Evolutionary conservation across 2,329 filamentous ascomycete genomes (phyloP).

Genomic region (Stagonosporopsis vannaccii): DNA sequence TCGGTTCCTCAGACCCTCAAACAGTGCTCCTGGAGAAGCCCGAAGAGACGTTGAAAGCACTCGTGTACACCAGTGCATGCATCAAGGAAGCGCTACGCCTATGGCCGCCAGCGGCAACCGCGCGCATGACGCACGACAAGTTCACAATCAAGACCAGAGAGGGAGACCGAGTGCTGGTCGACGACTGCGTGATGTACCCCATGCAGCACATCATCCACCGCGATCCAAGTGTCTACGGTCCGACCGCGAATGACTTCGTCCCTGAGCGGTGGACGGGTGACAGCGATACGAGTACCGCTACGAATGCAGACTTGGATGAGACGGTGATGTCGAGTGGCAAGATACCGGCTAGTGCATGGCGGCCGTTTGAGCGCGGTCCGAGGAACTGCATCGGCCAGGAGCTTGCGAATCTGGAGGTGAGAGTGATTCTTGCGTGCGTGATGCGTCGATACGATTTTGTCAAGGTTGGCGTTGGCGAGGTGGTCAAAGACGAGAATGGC

Average conservation of each 20-base stretch:
- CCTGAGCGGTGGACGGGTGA: conserved; percentile 52
- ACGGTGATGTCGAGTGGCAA: conserved; percentile 15
- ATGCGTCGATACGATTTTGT: conserved; percentile 44
- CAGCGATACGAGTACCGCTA: conserved; percentile 28
- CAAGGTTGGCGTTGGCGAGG: conserved; percentile 45
- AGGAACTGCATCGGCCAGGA: conserved; percentile 67
- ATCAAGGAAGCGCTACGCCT: conserved; percentile 64
- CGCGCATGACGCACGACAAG: conserved; percentile 50
- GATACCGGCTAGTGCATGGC: conserved; percentile 57
- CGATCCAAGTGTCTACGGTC: conserved; percentile 43
- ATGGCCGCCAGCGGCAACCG: conserved; percentile 58
- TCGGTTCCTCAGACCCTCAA: conserved; percentile 55
- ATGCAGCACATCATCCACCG: conserved; percentile 52
- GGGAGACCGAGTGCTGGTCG: conserved; percentile 53
- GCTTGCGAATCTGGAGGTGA: conserved; percentile 61
- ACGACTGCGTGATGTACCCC: conserved; percentile 55
- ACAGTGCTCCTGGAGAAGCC: conserved; percentile 53
- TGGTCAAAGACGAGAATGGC: conserved; percentile 34
- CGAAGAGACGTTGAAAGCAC: conserved; percentile 56
- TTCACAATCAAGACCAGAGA: conserved; percentile 54
- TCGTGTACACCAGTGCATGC: conserved; percentile 62
- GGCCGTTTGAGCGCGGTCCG: conserved; percentile 63
- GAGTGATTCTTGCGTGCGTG: conserved; percentile 57
- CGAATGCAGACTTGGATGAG: conserved; percentile 22
- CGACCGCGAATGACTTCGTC: conserved; percentile 39